A percentile compares a stretch with the other conserved stretches of the same genome.
Evolutionary conservation across 1,284 basidiomycete genomes (phyloP).

Genomic region (Naganishia sp.): DNA sequence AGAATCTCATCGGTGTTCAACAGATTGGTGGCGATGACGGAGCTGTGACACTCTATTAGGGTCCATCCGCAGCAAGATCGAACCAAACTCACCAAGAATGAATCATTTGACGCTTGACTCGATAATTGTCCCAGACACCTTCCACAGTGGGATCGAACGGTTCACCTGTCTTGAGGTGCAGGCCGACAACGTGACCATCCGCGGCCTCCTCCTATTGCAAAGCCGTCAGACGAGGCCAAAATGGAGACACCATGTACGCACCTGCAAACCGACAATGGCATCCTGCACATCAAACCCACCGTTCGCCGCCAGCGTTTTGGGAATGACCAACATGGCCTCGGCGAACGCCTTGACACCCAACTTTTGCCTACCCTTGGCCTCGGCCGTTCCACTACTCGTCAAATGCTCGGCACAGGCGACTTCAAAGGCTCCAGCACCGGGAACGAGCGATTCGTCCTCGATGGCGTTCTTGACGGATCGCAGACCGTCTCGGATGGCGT

Average conservation of each 20-base stretch:
- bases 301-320: constrained; percentile 94
- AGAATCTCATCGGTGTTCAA: constrained; percentile 94
- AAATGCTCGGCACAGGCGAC: constrained; percentile 88
- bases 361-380: constrained; percentile 92
- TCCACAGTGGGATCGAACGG: constrained; percentile 93
- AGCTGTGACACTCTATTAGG: constrained; percentile 59
- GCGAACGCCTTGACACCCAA: constrained; percentile 98
- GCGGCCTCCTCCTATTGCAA: constrained; percentile 79
- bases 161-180: constrained; percentile 91
- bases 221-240: background rate
- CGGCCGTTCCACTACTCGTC: constrained; percentile 70
- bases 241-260: constrained; percentile 44
- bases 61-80: background rate
- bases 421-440: constrained; percentile 97
- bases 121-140: constrained; percentile 98
- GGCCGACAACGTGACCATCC: constrained; percentile 84
- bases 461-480: constrained; percentile 96
- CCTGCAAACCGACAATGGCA: constrained; percentile 85
- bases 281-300: constrained; percentile 98
- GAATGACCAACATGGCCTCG: constrained; percentile 90
- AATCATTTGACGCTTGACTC: constrained; percentile 97
- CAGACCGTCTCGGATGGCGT: constrained; percentile 93
- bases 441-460: constrained; percentile 84
- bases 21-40: constrained; percentile 95
- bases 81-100: constrained; percentile 75